Evolutionary conservation across 2,329 filamentous ascomycete species (phyloP), one percentile per base, ranked within the genome.

Genomic region (Exophiala phaeomuriformis): DNA sequence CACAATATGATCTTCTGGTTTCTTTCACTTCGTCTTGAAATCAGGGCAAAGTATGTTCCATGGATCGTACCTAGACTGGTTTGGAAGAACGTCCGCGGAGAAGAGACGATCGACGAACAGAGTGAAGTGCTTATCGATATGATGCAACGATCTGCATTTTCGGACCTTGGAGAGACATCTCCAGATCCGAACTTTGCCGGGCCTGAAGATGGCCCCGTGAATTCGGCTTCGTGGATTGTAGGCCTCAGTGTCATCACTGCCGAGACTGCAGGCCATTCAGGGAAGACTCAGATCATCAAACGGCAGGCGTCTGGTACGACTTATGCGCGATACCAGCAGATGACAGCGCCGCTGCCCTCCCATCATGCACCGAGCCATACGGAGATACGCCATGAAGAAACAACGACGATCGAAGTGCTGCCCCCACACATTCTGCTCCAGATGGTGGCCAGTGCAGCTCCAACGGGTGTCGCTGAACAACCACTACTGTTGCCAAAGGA

Each of bases 1-100:
- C 90, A 97, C 67, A 89, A 95, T 63, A 90, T 98, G 61, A 86
- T 90, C 1, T 96, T 95, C 67, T 98, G 93, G 93, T 98, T 97
- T 67, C 77, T 98, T 62, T 87, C 90, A 1, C 69, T 98, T 63
- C 91, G 89, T 65, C 78, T 95, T 48, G 81, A 85, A 36, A 90
- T 96, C 66, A 84, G 93, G 47, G 81, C 85, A 33, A 88, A 82
- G 57, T 85, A 95, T 61, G 90, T 96, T 48, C 83, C 83, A 30
- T 95, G 89, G 88, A 95, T 98, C 59, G 85, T 87, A 7, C 89
- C 85, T 64, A 89, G 89, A 59, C 77, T 98, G 8, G 75, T 81
- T 6, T 90, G 91, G 63, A 85, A 80, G 5, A 88, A 95, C 64
- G 79, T 80, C 28, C 80, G 85, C 54, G 88, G 89, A 10, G 82